These are phyloP conservation scores for Hysterium pulicare DNA, from an alignment of 2,329 filamentous ascomycete genomes.

Conservation along the genomic window DNA sequence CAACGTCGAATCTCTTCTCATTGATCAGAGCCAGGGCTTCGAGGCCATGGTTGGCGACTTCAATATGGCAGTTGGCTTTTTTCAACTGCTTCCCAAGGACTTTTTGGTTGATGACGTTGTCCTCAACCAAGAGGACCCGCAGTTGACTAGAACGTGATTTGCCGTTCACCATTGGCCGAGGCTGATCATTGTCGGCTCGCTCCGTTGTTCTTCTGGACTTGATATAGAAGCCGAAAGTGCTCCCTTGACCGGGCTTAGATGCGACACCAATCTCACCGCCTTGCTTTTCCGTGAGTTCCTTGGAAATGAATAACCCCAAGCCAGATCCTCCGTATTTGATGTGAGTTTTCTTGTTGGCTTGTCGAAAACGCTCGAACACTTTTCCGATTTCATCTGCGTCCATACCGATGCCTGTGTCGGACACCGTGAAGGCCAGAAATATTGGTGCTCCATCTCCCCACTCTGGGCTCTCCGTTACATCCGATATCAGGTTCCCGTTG, in stretches of 20 bases:
- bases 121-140: slow-evolving; percentile 32
- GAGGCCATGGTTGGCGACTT: slow-evolving; percentile 36
- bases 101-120: slow-evolving; percentile 42
- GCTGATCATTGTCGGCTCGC: slow-evolving; percentile 6
- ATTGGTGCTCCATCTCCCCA: slow-evolving; percentile 39
- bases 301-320: slow-evolving; percentile 45
- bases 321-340: slow-evolving; percentile 45
- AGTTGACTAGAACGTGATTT: background rate
- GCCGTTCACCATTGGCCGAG: background rate
- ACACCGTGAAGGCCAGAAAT: slow-evolving; percentile 37
- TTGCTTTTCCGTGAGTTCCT: slow-evolving; percentile 44
- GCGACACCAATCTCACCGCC: slow-evolving; percentile 47
- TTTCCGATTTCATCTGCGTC: slow-evolving; percentile 37
- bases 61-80: slow-evolving; percentile 34
- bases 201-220: slow-evolving; percentile 26
- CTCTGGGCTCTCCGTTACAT: slow-evolving; percentile 25
- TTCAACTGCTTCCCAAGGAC: slow-evolving; percentile 39
- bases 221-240: slow-evolving; percentile 47
- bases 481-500: slow-evolving; percentile 16
- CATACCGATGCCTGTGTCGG: slow-evolving; percentile 43
- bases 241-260: slow-evolving; percentile 34
- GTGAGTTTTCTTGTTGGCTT: slow-evolving; percentile 35
- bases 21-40: slow-evolving; percentile 35
- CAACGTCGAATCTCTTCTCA: slow-evolving; percentile 21
- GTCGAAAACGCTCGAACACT: slow-evolving; percentile 35